phyloP scores from a whole-genome alignment of 116 monocot species.

The Dioscorea cayenensis region DNA sequence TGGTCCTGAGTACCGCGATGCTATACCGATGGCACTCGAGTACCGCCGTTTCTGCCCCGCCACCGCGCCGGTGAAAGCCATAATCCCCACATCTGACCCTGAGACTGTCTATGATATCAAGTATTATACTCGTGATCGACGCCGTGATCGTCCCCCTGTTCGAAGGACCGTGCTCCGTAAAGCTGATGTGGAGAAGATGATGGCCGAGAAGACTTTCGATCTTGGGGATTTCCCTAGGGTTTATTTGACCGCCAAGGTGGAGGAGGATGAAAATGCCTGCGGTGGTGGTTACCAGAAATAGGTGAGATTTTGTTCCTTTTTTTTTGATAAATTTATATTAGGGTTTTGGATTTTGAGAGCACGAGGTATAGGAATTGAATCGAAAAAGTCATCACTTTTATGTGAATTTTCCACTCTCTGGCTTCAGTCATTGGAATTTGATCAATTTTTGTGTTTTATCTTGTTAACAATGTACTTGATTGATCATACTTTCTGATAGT shows the following conservation, averaged over 20 bases:
- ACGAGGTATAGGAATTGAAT: too few relatives aligned
- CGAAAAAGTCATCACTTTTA: too few relatives aligned
- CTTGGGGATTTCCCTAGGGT: conserved; percentile 52
- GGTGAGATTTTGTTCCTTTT: conserved; percentile 6
- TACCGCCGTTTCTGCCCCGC: conserved; percentile 86
- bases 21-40: conserved; percentile 60
- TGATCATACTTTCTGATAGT: too few relatives aligned
- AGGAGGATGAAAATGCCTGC: conserved; percentile 59
- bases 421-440: too few relatives aligned
- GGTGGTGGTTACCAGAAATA: conserved; percentile 86
- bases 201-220: conserved; percentile 74
- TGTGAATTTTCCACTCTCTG: too few relatives aligned
- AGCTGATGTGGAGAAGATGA: conserved; percentile 68
- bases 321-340: not conserved
- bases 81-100: conserved; percentile 75
- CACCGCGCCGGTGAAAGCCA: conserved; percentile 37
- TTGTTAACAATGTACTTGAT: too few relatives aligned
- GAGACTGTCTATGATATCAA: conserved; percentile 88
- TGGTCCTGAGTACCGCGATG: conserved; percentile 66
- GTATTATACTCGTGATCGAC: conserved; percentile 76
- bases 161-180: conserved; percentile 53
- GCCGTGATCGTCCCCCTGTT: conserved; percentile 75
- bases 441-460: too few relatives aligned
- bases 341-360: not conserved
- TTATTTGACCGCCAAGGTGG: conserved; percentile 44